These are phyloP conservation scores for Polyrhizophydium stewartii DNA, from an alignment of 371 early-diverging fungal species.

Conservation along the genomic window DNA sequence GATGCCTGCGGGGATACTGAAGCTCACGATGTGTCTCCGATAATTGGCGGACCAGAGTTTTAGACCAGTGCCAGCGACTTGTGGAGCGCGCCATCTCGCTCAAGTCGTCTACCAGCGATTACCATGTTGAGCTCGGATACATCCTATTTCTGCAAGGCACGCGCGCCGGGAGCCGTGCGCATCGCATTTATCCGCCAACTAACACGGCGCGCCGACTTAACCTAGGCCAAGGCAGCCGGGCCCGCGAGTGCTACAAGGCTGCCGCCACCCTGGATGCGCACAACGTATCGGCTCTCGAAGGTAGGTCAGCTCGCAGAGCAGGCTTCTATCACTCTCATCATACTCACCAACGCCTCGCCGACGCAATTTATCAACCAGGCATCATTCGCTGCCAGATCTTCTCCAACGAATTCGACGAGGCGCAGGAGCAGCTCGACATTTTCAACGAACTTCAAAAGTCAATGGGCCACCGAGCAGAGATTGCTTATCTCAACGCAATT, in stretches of 20 bases:
- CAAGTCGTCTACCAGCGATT: slow-evolving; percentile 22
- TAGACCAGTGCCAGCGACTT: slow-evolving; percentile 24
- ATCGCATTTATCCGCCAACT: no score
- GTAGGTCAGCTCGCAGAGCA: slow-evolving; percentile 4
- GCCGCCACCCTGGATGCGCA: slow-evolving; percentile 33
- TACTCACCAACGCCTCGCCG: background rate
- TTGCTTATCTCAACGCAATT: slow-evolving; percentile 30
- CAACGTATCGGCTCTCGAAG: slow-evolving; percentile 32
- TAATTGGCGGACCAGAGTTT: no score
- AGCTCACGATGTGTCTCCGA: no score
- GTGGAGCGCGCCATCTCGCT: slow-evolving; percentile 23
- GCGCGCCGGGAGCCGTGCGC: no score
- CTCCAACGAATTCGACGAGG: slow-evolving; percentile 26
- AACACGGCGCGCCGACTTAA: no score
- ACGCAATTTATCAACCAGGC: no score
- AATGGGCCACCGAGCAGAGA: slow-evolving; percentile 26
- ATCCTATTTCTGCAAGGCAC: slow-evolving; percentile 16
- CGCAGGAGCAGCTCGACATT: slow-evolving; percentile 45
- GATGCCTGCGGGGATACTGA: background rate
- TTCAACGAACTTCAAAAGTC: slow-evolving; percentile 33
- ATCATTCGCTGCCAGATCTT: slow-evolving; percentile 36
- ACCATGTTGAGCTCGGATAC: slow-evolving; percentile 36
- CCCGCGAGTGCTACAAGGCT: background rate
- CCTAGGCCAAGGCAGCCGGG: background rate
- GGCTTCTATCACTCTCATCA: background rate